These are phyloP conservation scores for Nicotiana benthamiana DNA, from an alignment of 257 asterid species.

Conservation along the genomic window DNA sequence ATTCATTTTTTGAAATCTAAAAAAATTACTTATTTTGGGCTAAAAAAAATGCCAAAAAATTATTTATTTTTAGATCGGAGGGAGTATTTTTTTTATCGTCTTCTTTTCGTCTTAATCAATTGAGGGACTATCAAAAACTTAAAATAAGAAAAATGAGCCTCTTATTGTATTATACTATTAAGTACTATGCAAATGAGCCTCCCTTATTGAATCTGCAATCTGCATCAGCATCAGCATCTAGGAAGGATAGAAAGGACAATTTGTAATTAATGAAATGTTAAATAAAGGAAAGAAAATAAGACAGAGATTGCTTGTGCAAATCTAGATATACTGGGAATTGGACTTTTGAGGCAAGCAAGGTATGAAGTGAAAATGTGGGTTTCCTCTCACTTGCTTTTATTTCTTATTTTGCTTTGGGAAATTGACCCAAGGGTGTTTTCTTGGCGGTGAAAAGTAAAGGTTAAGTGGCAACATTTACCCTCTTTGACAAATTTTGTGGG, in stretches of 20 bases:
- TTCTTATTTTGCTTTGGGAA: neutral
- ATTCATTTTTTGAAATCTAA: too few species aligned
- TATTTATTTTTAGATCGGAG: too few species aligned
- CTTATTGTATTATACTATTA: too few species aligned
- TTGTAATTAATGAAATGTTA: conserved; percentile 10
- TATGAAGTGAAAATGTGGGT: neutral
- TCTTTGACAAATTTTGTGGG: too few species aligned
- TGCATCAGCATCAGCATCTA: neutral
- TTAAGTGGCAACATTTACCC: neutral
- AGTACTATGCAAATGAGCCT: too few species aligned
- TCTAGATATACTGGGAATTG: conserved; percentile 27
- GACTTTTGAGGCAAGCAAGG: conserved; percentile 6
- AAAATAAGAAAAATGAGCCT: too few species aligned
- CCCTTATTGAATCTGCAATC: neutral
- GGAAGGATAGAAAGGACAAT: conserved; percentile 10
- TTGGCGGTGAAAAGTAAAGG: neutral
- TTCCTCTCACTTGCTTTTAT: neutral
- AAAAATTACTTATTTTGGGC: too few species aligned
- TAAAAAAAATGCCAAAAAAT: too few species aligned
- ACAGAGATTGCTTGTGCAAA: conserved; percentile 33
- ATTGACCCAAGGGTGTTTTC: neutral
- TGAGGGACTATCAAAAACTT: too few species aligned
- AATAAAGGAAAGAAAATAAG: neutral
- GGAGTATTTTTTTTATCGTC: too few species aligned
- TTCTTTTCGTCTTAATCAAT: too few species aligned